Conservation (phyloP, 176 grass and related monocot species). For the Paspalum notatum region DNA sequence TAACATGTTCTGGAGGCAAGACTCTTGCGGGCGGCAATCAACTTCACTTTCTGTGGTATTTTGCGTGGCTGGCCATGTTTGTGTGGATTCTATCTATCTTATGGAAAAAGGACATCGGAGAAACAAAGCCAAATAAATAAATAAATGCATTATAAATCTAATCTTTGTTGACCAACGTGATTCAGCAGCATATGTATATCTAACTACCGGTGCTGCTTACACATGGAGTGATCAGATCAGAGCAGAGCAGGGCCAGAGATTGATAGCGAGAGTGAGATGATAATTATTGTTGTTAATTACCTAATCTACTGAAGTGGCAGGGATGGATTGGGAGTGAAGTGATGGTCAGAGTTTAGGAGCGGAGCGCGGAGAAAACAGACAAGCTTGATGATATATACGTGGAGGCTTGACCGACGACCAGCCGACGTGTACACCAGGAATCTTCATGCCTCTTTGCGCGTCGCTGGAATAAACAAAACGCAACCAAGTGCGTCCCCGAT, state of each 20-base stretch:
- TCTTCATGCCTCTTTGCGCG: conserved; percentile 40
- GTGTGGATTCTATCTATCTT: no score
- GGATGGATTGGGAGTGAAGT: neutral
- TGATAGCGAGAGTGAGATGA: neutral
- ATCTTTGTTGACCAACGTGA: neutral
- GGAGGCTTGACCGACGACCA: conserved; percentile 18
- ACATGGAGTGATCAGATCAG: neutral
- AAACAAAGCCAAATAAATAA: no score
- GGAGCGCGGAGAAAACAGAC: neutral
- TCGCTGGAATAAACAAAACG: conserved; percentile 1
- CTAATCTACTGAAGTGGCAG: neutral
- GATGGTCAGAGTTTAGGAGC: conserved; percentile 10
- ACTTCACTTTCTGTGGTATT: no score
- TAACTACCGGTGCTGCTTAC: no score
- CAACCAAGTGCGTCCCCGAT: neutral
- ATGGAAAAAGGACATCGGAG: no score
- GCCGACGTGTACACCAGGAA: conserved; percentile 29
- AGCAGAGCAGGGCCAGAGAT: neutral
- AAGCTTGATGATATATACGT: neutral
- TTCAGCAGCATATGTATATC: neutral
- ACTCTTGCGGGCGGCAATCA: no score
- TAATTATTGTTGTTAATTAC: neutral
- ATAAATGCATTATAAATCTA: no score
- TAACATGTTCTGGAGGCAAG: no score
- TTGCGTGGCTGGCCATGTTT: no score